phyloP scores from a whole-genome alignment of 768 basidiomycete species.

The Lepiota brunneoincarnata region DNA sequence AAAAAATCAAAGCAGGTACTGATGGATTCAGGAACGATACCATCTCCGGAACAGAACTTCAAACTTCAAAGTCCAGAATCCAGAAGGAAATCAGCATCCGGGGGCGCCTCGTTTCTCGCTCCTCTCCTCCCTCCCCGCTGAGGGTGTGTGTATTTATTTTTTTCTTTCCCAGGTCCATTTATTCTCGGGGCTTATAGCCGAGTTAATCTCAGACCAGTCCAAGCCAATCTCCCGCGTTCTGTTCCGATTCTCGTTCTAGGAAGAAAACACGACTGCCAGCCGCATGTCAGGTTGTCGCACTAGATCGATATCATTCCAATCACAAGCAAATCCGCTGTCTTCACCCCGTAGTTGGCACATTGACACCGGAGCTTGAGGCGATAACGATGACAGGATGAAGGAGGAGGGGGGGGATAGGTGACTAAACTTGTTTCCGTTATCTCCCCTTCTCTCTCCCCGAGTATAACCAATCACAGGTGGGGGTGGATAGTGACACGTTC shows the following conservation, averaged over 20 bases:
- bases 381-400: neutral
- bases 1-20: neutral
- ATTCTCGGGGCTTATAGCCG: slow-evolving; percentile 3
- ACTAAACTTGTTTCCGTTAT: no score
- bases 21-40: slow-evolving; percentile 1
- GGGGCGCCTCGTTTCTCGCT: neutral
- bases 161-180: neutral
- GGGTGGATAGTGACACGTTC: neutral
- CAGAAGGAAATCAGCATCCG: neutral
- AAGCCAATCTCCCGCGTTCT: neutral
- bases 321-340: neutral
- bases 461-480: no score
- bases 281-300: slow-evolving; percentile 1
- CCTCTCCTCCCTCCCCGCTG: no score
- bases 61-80: neutral
- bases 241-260: neutral
- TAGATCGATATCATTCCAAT: slow-evolving; percentile 2
- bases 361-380: neutral
- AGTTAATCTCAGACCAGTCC: neutral
- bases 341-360: neutral
- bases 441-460: no score
- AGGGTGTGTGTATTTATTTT: no score
- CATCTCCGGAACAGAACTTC: neutral
- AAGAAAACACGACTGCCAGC: neutral
- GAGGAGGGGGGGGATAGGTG: no score